Conservation (phyloP, 2,329 filamentous ascomycete genomes). For the Xylogone sp. region DNA sequence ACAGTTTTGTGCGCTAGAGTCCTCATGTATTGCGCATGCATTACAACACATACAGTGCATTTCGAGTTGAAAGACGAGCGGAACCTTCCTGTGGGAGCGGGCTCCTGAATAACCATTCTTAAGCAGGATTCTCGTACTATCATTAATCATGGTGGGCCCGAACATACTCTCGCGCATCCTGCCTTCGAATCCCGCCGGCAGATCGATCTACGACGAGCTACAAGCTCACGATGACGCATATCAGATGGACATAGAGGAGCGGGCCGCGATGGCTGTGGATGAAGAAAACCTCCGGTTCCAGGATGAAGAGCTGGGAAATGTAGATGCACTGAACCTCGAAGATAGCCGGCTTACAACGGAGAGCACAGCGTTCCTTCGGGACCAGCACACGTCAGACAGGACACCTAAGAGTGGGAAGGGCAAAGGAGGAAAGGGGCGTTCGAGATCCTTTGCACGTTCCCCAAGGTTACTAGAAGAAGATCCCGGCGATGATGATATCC, state of each 20-base stretch:
- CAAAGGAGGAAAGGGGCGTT: conserved; percentile 7
- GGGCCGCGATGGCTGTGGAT: conserved; percentile 26
- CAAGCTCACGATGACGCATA: conserved; percentile 26
- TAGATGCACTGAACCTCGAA: conserved; percentile 25
- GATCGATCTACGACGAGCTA: conserved; percentile 32
- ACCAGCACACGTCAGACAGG: conserved; percentile 11
- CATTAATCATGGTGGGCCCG: conserved; percentile 26
- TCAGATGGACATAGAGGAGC: conserved; percentile 26
- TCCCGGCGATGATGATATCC: conserved; percentile 49
- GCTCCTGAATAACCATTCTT: background rate
- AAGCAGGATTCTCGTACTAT: background rate
- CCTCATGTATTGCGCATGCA: background rate
- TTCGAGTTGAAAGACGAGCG: background rate
- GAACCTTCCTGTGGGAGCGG: background rate
- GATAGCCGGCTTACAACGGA: conserved; percentile 26
- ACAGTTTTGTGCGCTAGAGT: background rate
- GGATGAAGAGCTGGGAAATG: conserved; percentile 26
- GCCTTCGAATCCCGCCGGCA: conserved; percentile 23
- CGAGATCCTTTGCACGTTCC: conserved; percentile 25
- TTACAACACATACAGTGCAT: background rate
- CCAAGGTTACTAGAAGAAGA: conserved; percentile 29
- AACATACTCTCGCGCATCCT: conserved; percentile 29
- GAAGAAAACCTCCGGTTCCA: conserved; percentile 29
- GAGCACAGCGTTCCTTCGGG: conserved; percentile 25
- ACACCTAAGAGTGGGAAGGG: conserved; percentile 6